phyloP scores from a whole-genome alignment of 1,284 basidiomycete species.

The Pascua sp. region DNA sequence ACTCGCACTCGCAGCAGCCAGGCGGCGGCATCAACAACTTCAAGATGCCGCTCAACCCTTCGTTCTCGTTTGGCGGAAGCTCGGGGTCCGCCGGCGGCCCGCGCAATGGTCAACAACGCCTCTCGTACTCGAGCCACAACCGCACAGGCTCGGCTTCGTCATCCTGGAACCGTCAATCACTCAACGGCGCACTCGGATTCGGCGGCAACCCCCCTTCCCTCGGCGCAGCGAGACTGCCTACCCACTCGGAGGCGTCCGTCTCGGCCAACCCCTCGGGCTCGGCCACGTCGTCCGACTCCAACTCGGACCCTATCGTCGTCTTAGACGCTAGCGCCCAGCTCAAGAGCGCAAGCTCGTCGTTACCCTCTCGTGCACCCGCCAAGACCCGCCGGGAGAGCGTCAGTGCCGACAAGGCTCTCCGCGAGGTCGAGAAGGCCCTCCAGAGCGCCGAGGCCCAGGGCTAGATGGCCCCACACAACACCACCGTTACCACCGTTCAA shows the following conservation, averaged over 20 bases:
- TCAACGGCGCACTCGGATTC: conserved; percentile 28
- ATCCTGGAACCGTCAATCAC: conserved; percentile 29
- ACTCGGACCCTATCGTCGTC: conserved; percentile 27
- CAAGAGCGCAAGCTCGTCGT: conserved; percentile 13
- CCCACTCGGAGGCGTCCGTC: conserved; percentile 34
- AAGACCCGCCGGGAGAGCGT: conserved; percentile 38
- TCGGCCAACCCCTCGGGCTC: conserved; percentile 25
- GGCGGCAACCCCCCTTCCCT: conserved; percentile 20
- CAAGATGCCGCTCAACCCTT: conserved; percentile 30
- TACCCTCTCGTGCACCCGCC: conserved; percentile 3
- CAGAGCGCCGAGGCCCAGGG: conserved; percentile 42
- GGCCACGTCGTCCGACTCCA: conserved; percentile 21
- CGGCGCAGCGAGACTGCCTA: conserved; percentile 29
- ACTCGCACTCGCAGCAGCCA: neutral
- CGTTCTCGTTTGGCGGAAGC: conserved; percentile 20
- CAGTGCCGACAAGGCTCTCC: conserved; percentile 61
- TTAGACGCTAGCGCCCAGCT: conserved; percentile 22
- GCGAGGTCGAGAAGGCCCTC: conserved; percentile 72
- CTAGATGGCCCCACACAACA: neutral
- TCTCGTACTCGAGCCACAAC: conserved; percentile 20
- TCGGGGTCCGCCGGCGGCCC: conserved; percentile 2
- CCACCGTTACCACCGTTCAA: neutral
- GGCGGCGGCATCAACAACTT: conserved; percentile 22
- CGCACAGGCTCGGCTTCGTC: conserved; percentile 34
- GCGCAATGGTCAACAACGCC: conserved; percentile 3